Conservation (phyloP, 495 filamentous ascomycete species). For the Podospora bellae-mahoneyi region DNA sequence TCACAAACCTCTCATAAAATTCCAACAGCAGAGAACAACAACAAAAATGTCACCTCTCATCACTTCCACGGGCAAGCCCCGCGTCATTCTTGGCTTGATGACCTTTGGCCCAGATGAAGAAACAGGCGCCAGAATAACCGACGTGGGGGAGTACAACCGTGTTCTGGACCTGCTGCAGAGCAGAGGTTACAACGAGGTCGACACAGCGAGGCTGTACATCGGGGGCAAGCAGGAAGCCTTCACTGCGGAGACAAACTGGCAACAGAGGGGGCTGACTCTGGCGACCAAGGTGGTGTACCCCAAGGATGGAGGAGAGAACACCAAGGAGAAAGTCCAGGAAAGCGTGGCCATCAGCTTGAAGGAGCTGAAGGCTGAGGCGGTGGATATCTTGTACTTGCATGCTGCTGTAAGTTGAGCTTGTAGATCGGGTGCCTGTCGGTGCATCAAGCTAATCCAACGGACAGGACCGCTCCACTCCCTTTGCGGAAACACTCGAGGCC, state of each 20-base stretch:
- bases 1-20: neutral
- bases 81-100: conserved; percentile 61
- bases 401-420: conserved; percentile 47
- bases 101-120: conserved; percentile 55
- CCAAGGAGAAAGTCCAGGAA: conserved; percentile 56
- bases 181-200: conserved; percentile 73
- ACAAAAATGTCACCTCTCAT: conserved; percentile 23
- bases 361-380: conserved; percentile 68
- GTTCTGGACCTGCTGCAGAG: conserved; percentile 67
- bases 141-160: conserved; percentile 59
- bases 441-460: neutral
- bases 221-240: conserved; percentile 77
- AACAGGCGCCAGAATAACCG: conserved; percentile 67
- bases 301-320: conserved; percentile 52
- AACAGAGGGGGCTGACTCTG: conserved; percentile 73
- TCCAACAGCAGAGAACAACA: neutral
- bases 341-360: conserved; percentile 62
- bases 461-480: conserved; percentile 67
- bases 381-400: conserved; percentile 89
- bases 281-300: conserved; percentile 84
- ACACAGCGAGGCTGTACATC: conserved; percentile 75
- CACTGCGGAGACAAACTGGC: conserved; percentile 72
- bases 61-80: conserved; percentile 34
- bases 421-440: too few species aligned
- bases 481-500: conserved; percentile 72